Evolutionary conservation across 352 stramenopile genomes (phyloP), one percentile per base, ranked within the genome.

Genomic region (Plasmopara halstedii): DNA sequence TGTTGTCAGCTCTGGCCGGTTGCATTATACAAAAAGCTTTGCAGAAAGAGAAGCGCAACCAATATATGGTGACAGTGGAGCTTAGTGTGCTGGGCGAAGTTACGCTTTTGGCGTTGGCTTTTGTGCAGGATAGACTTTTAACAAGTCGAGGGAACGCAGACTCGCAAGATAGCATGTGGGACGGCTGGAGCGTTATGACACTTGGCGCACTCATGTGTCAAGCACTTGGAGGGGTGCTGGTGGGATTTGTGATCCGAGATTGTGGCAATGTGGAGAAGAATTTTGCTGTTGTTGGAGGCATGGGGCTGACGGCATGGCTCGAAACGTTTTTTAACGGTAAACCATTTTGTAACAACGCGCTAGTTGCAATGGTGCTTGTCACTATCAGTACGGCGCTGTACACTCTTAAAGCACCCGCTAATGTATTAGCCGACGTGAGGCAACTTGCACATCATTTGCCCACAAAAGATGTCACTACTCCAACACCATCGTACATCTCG

Each of bases 231-330:
- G 76, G 81, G 15, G 66, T 92, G 13, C 33, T 88, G 14, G 81
- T 92, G 15, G 81, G 76, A 11, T 86, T 88, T 44, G 81, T 93
- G 25, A 93, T 88, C 54, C 85, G 86, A 58, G 69, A 89, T 62
- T 88, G 75, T 29, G 81, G 81, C 6, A 90, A 88, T 53, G 77
- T 93, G 17, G 73, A 89, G 42, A 89, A 90, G 58, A 85, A 66
- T 54, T 90, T 93, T 47, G 76, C 76, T 0, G 81, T 90, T 13
- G 81, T 93, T 25, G 61, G 72, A 17, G 81, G 81, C 11, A 88
- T 90, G 68, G 70, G 85, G 46, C 81, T 90, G 42, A 89, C 78
- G 13, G 81, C 81, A 17, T 41, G 79, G 31, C 48, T 87, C 19
- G 74, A 91, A 59, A 77, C 64, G 18, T 48, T 74, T 42, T 79